Evolutionary conservation across 2,329 filamentous ascomycete genomes (phyloP).

Genomic region (Leptodontidium sp.): DNA sequence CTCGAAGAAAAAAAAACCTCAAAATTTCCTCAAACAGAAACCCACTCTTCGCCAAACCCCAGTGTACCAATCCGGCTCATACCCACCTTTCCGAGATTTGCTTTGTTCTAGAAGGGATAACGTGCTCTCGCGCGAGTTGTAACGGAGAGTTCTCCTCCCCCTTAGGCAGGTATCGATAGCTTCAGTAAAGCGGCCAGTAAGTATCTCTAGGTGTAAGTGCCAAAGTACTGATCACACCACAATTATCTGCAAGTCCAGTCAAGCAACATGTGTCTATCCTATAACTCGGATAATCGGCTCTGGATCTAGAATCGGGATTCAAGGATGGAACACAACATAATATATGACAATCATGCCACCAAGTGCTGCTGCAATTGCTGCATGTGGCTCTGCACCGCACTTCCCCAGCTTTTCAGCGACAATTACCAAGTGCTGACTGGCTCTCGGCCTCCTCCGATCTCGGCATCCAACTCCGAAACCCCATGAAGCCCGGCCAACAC

Average conservation of each 20-base stretch:
- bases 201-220: neutral
- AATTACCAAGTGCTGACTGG: neutral
- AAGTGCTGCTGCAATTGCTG: neutral
- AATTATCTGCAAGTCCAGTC: neutral
- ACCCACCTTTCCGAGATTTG: neutral
- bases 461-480: slow-evolving; percentile 11
- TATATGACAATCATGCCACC: slow-evolving; percentile 6
- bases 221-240: slow-evolving; percentile 4
- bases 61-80: neutral
- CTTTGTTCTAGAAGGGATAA: neutral
- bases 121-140: neutral
- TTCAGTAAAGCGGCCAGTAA: neutral
- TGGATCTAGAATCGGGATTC: slow-evolving; percentile 10
- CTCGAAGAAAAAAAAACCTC: slow-evolving; percentile 19
- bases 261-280: neutral
- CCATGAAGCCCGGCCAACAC: neutral
- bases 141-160: too few species aligned
- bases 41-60: slow-evolving; percentile 15
- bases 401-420: slow-evolving; percentile 13
- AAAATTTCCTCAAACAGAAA: slow-evolving; percentile 16
- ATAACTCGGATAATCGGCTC: neutral
- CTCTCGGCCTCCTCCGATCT: neutral
- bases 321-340: neutral
- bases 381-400: too few species aligned
- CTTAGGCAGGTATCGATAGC: neutral